These are phyloP conservation scores for Novymonas esmeraldas DNA, from an alignment of 208 protist species.

Conservation along the genomic window DNA sequence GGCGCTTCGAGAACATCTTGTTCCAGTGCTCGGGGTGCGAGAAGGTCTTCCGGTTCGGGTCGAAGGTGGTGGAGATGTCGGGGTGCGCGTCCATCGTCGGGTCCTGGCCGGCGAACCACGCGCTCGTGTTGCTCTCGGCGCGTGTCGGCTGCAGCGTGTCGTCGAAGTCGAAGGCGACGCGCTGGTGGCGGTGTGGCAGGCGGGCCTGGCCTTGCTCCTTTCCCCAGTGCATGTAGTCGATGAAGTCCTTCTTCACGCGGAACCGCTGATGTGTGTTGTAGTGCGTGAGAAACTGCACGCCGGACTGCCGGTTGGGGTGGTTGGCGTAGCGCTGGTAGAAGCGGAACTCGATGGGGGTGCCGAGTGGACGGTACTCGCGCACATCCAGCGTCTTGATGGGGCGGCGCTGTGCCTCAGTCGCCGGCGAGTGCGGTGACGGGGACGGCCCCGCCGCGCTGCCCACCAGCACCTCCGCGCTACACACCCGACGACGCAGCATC, in stretches of 20 bases:
- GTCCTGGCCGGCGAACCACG: constrained; percentile 79
- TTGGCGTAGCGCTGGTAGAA: constrained; percentile 93
- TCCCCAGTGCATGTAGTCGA: constrained; percentile 93
- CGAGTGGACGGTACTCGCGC: constrained; percentile 82
- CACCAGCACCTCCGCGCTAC: constrained; percentile 1
- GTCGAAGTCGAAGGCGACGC: constrained; percentile 91
- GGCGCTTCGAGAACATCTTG: constrained; percentile 88
- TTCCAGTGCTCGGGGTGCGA: constrained; percentile 92
- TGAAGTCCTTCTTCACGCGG: constrained; percentile 89
- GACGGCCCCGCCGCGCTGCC: not conserved
- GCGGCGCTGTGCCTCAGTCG: constrained; percentile 34
- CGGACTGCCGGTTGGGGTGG: constrained; percentile 88
- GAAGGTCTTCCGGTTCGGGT: constrained; percentile 84
- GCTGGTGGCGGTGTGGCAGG: constrained; percentile 89
- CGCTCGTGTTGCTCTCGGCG: constrained; percentile 28
- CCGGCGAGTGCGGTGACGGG: not conserved
- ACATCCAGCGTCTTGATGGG: constrained; percentile 86
- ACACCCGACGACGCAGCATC: constrained; percentile 30
- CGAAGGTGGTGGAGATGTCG: constrained; percentile 63
- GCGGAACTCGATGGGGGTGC: constrained; percentile 89
- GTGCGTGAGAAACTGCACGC: constrained; percentile 90
- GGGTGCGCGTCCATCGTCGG: constrained; percentile 59
- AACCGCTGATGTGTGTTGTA: constrained; percentile 91
- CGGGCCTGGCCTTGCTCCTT: constrained; percentile 90
- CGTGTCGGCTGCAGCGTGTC: constrained; percentile 81